Conservation (phyloP, 306 rosid species). For the Rosa lucieae region DNA sequence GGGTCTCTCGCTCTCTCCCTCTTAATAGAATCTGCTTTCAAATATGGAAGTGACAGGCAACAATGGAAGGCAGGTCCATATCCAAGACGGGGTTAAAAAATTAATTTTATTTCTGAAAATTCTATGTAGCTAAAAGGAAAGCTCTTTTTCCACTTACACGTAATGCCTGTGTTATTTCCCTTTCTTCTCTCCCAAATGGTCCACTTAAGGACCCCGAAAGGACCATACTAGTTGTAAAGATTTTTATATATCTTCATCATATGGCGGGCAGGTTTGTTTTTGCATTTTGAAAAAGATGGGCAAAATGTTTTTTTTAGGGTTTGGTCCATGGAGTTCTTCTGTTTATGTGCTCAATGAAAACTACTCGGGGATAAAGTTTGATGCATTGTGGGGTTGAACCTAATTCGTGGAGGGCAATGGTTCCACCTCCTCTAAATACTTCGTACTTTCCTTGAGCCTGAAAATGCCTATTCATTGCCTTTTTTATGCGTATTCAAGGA, state of each 20-base stretch:
- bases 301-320: constrained; percentile 5
- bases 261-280: neutral
- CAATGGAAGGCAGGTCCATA: constrained; percentile 36
- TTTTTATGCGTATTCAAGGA: constrained; percentile 8
- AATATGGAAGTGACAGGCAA: constrained; percentile 44
- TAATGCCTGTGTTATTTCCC: constrained; percentile 28
- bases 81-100: constrained; percentile 29
- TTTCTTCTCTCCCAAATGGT: constrained; percentile 35
- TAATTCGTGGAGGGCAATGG: constrained; percentile 34
- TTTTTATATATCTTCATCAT: constrained; percentile 10
- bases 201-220: constrained; percentile 29
- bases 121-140: constrained; percentile 25
- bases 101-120: constrained; percentile 22
- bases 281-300: constrained; percentile 11
- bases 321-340: constrained; percentile 19
- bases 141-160: constrained; percentile 33
- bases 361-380: constrained; percentile 21
- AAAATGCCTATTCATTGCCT: constrained; percentile 31
- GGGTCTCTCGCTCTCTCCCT: constrained; percentile 5
- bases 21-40: constrained; percentile 64
- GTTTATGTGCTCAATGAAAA: constrained; percentile 27
- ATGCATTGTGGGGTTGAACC: constrained; percentile 28
- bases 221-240: constrained; percentile 16
- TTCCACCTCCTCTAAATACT: constrained; percentile 27
- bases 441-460: constrained; percentile 20